Conservation (phyloP, 345 rosid genomes). For the Syzygium jambos region DNA sequence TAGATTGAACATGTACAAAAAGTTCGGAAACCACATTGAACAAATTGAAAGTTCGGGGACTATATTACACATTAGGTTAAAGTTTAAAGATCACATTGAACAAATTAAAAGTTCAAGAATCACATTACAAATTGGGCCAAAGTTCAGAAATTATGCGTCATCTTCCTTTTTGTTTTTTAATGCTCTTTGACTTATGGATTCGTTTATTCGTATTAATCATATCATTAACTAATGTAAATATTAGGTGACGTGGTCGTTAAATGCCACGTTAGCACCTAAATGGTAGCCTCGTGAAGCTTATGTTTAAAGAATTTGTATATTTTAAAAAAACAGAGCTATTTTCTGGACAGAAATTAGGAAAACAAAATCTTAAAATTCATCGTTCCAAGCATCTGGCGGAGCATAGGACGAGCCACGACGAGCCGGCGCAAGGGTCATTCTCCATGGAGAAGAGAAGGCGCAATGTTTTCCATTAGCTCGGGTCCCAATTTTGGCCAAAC, state of each 20-base stretch:
- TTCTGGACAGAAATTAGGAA: not conserved
- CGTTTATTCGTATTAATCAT: not conserved
- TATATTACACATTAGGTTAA: no score
- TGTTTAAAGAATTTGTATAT: not conserved
- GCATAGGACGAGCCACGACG: not conserved
- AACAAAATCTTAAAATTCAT: not conserved
- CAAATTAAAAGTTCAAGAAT: no score
- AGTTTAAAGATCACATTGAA: no score
- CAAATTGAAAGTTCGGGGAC: no score
- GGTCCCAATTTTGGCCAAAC: no score
- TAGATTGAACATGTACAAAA: no score
- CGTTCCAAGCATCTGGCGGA: not conserved
- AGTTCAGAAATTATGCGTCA: no score
- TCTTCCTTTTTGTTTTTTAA: no score
- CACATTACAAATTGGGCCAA: no score
- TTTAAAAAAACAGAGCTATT: not conserved
- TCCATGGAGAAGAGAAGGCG: not conserved
- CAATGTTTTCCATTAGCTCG: not conserved
- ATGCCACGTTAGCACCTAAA: not conserved
- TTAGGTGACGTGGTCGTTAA: fast-evolving
- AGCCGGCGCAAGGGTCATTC: not conserved
- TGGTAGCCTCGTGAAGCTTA: not conserved
- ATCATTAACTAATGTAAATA: not conserved
- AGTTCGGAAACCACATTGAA: no score
- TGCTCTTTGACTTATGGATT: not conserved